Evolutionary conservation across 345 rosid species (phyloP), one percentile per base, ranked within the genome.

Genomic region (Gossypium turneri): DNA sequence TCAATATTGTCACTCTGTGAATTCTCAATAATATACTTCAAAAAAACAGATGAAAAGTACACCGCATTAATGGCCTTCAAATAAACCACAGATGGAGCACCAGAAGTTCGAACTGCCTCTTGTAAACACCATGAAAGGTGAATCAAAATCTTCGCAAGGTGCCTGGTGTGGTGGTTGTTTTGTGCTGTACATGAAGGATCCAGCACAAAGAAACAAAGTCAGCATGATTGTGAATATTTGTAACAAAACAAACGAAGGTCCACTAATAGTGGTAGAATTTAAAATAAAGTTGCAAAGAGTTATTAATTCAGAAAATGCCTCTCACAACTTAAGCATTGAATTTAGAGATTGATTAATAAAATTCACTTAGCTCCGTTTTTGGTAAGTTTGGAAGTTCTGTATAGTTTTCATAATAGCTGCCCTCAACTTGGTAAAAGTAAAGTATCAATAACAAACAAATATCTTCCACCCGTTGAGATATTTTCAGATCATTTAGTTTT

Each of bases 141-240:
- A 81, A 93, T 87, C 88, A 92, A 85, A 80, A 96, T 84, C 74
- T 96, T 96, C 7, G 90, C 86, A 22, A 96, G 92, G 83, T 96
- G 98, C 88, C 94, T 87, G 6, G 99, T 96, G 77, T 69, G 79
- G 58, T 79, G 76, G 74, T 96, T 93, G 74, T 87, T 93, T 83
- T 85, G 88, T 15, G 88, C 98, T 93, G 91, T 86, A 83, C 65
- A 71, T 45, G 15, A 12, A 2, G 38, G 57, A 68, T 68, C 22
- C 67, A 60, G 58, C 58, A 60, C 68, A 73, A 50, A 48, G 19
- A 52, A 52, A 44, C 1, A 73, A 47, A 48, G n/a, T 60, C 68
- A 51, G 47, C 60, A 38, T 20, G 51, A 55, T 55, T 12, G 9
- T 3, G 44, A 55, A 41, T 55, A 41, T 22, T 52, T 1, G 12